These are phyloP conservation scores for Singerocomus inundabilis DNA, from an alignment of 1,284 basidiomycete species.

Conservation along the genomic window DNA sequence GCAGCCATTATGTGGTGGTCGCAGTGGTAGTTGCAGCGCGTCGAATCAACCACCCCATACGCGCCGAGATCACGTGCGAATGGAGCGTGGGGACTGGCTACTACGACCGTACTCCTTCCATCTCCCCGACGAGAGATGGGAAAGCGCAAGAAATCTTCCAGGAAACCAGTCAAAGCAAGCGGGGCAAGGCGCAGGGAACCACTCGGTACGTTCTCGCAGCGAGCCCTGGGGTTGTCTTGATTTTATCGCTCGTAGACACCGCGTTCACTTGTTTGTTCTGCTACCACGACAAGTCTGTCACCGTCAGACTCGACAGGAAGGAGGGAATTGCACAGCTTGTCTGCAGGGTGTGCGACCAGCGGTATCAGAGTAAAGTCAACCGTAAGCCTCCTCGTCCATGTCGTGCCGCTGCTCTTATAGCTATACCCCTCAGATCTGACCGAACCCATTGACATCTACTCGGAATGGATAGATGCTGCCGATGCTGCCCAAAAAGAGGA, in stretches of 20 bases:
- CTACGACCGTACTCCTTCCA: too few species aligned
- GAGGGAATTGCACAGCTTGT: conserved; percentile 75
- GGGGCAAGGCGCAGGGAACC: conserved; percentile 61
- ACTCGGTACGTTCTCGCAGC: conserved; percentile 52
- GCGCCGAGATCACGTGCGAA: conserved; percentile 37
- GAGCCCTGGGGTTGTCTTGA: conserved; percentile 5
- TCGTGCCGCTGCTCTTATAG: conserved; percentile 17
- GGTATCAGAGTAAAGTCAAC: conserved; percentile 81
- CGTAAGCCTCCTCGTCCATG: conserved; percentile 49
- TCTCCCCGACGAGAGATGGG: conserved; percentile 52
- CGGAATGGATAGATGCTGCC: conserved; percentile 90
- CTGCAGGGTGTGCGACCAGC: conserved; percentile 79
- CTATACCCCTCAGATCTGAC: conserved; percentile 57
- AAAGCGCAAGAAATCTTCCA: conserved; percentile 84
- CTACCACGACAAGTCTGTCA: conserved; percentile 87
- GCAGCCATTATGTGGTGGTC: conserved; percentile 26
- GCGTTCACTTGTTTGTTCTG: conserved; percentile 87
- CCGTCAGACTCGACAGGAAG: conserved; percentile 81
- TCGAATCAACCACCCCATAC: conserved; percentile 18
- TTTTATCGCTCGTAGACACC: conserved; percentile 49
- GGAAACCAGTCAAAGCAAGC: conserved; percentile 56
- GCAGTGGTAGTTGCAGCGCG: conserved; percentile 19
- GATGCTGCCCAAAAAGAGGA: conserved; percentile 75
- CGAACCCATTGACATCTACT: conserved; percentile 88
- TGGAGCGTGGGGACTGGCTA: conserved; percentile 2